Evolutionary conservation across 768 basidiomycete genomes (phyloP).

Genomic region (Trichaptum fuscoviolaceum): DNA sequence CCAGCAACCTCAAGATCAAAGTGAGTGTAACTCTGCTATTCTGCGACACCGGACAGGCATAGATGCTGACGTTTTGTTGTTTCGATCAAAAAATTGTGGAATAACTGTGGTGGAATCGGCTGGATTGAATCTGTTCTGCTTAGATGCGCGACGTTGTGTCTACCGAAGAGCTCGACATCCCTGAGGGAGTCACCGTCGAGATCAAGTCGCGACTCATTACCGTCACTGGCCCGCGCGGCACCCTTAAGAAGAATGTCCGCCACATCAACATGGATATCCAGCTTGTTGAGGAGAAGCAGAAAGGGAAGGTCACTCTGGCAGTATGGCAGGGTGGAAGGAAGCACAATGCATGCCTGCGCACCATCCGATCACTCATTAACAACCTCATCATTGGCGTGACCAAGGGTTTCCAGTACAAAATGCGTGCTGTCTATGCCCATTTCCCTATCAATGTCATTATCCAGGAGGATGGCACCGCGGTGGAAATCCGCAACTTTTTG

Average conservation of each 20-base stretch:
- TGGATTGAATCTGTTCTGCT: constrained; percentile 10
- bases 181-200: constrained; percentile 75
- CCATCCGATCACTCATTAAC: constrained; percentile 89
- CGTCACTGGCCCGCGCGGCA: constrained; percentile 91
- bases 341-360: constrained; percentile 97
- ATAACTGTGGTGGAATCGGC: background rate
- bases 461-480: constrained; percentile 58
- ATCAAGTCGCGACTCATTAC: constrained; percentile 91
- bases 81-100: background rate
- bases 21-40: background rate
- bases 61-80: background rate
- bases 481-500: constrained; percentile 94
- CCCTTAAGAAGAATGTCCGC: constrained; percentile 85
- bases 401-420: constrained; percentile 99
- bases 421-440: constrained; percentile 99
- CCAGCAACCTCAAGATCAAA: background rate
- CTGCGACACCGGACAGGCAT: background rate
- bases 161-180: constrained; percentile 89
- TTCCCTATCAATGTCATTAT: constrained; percentile 99
- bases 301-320: constrained; percentile 74
- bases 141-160: constrained; percentile 92
- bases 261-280: constrained; percentile 95
- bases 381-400: constrained; percentile 99
- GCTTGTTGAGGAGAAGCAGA: constrained; percentile 71
- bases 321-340: constrained; percentile 99